Percentiles rank a stretch among this genome's conserved stretches.
phyloP scores from a whole-genome alignment of 2,329 filamentous ascomycete genomes.

The Sclerotinia borealis region DNA sequence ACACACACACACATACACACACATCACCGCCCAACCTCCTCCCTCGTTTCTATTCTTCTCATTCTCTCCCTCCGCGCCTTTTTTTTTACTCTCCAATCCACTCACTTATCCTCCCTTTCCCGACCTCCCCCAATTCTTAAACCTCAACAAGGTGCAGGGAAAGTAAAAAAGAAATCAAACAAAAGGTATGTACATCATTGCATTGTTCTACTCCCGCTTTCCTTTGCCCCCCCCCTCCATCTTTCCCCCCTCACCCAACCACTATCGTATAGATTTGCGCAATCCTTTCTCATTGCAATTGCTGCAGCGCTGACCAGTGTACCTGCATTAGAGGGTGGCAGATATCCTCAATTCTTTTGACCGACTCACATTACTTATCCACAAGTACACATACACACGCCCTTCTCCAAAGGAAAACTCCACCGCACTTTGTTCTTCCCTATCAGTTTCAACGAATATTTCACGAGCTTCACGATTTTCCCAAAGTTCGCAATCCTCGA shows the following conservation, averaged over 20 bases:
- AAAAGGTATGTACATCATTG: slow-evolving; percentile 24
- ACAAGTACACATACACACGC: slow-evolving; percentile 16
- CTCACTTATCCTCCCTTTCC: slow-evolving; percentile 29
- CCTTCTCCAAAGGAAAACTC: slow-evolving; percentile 10
- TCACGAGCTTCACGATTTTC: slow-evolving; percentile 27
- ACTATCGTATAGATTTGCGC: slow-evolving; percentile 2
- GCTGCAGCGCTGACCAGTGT: slow-evolving; percentile 32
- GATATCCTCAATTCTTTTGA: slow-evolving; percentile 26
- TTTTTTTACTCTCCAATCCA: slow-evolving; percentile 20
- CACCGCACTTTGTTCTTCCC: slow-evolving; percentile 1
- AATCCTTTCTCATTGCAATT: slow-evolving; percentile 24
- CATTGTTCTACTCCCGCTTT: slow-evolving; percentile 21
- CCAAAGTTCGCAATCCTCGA: slow-evolving; percentile 27
- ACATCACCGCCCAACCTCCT: slow-evolving; percentile 25
- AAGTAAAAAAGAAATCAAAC: slow-evolving; percentile 2
- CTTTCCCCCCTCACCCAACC: slow-evolving; percentile 12
- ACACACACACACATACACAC: slow-evolving; percentile 24
- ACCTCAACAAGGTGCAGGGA: slow-evolving; percentile 19
- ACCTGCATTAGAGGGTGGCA: slow-evolving; percentile 34
- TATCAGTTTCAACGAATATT: slow-evolving; percentile 15
- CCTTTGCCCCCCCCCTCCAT: slow-evolving; percentile 14
- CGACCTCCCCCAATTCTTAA: slow-evolving; percentile 25
- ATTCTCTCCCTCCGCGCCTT: slow-evolving; percentile 20
- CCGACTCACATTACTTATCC: slow-evolving; percentile 15
- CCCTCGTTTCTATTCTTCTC: slow-evolving; percentile 15